These are phyloP conservation scores for Apiotrichum sp. DNA, from an alignment of 1,284 basidiomycete species.

Conservation along the genomic window DNA sequence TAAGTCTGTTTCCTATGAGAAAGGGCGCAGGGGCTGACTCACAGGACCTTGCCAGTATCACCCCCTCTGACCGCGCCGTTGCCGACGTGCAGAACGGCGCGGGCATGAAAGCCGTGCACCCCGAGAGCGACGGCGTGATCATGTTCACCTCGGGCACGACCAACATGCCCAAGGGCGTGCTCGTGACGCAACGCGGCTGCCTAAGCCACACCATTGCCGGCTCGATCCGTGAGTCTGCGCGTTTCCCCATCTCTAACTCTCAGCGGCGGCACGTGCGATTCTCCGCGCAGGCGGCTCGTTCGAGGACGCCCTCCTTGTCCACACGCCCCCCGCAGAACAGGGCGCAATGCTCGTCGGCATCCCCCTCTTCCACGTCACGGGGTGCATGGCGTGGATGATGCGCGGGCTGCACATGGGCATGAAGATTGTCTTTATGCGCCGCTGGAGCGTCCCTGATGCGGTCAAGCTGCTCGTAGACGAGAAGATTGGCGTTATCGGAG, in stretches of 20 bases:
- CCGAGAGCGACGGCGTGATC: constrained; percentile 37
- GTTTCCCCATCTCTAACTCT: neutral
- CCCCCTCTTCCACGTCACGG: constrained; percentile 44
- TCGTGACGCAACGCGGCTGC: constrained; percentile 36
- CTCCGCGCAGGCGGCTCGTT: constrained; percentile 10
- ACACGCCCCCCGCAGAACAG: constrained; percentile 13
- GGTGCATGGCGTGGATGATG: constrained; percentile 38
- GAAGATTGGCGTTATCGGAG: constrained; percentile 33
- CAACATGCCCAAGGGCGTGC: constrained; percentile 32
- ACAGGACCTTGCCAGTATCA: neutral
- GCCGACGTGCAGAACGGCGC: constrained; percentile 1
- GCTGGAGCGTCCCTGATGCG: constrained; percentile 34
- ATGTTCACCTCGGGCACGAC: constrained; percentile 38
- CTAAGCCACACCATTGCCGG: constrained; percentile 28
- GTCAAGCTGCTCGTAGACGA: constrained; percentile 28
- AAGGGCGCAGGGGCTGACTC: neutral
- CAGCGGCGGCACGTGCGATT: constrained; percentile 21
- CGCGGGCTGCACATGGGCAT: constrained; percentile 33
- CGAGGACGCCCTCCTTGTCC: constrained; percentile 2
- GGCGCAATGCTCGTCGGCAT: constrained; percentile 30
- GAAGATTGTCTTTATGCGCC: constrained; percentile 33
- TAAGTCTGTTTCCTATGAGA: neutral
- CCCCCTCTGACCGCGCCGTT: neutral
- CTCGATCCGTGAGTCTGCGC: constrained; percentile 1
- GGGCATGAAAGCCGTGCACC: constrained; percentile 20